Conservation (phyloP, 164 flowering plant species). For the Piper longum region DNA sequence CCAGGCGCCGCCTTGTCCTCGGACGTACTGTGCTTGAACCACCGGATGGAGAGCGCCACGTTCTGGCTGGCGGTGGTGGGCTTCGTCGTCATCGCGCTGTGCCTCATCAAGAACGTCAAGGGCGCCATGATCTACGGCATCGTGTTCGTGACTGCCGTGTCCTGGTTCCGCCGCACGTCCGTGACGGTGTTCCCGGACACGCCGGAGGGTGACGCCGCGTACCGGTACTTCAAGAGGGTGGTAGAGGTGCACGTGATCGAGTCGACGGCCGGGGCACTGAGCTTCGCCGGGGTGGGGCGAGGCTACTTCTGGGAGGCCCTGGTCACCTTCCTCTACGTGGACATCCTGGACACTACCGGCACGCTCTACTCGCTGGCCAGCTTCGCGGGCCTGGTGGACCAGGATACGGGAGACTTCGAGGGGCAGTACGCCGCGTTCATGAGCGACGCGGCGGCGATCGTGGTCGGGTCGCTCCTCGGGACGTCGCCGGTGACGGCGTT, state of each 20-base stretch:
- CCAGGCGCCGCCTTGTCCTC: constrained; percentile 59
- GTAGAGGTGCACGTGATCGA: constrained; percentile 62
- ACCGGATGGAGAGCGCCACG: constrained; percentile 78
- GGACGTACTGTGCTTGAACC: constrained; percentile 35
- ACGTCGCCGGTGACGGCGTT: constrained; percentile 85
- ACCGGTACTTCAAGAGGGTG: constrained; percentile 55
- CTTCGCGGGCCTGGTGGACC: constrained; percentile 58
- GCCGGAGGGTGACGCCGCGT: constrained; percentile 35
- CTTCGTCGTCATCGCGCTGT: constrained; percentile 64
- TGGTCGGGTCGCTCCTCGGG: constrained; percentile 75
- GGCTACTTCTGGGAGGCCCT: constrained; percentile 73
- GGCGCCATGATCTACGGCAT: constrained; percentile 95
- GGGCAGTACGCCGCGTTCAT: constrained; percentile 94
- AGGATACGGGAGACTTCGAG: constrained; percentile 50
- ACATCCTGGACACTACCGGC: constrained; percentile 76
- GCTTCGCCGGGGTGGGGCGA: constrained; percentile 33
- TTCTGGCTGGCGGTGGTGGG: constrained; percentile 78
- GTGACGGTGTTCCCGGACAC: constrained; percentile 77
- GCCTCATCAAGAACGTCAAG: constrained; percentile 50
- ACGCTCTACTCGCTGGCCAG: constrained; percentile 81
- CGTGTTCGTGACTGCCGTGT: constrained; percentile 70
- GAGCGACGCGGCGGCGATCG: constrained; percentile 69
- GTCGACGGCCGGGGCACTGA: constrained; percentile 69
- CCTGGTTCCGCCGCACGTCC: constrained; percentile 73
- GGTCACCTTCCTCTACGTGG: constrained; percentile 75